phyloP scores from a whole-genome alignment of 441 rosid species.

The Syzygium malaccense region DNA sequence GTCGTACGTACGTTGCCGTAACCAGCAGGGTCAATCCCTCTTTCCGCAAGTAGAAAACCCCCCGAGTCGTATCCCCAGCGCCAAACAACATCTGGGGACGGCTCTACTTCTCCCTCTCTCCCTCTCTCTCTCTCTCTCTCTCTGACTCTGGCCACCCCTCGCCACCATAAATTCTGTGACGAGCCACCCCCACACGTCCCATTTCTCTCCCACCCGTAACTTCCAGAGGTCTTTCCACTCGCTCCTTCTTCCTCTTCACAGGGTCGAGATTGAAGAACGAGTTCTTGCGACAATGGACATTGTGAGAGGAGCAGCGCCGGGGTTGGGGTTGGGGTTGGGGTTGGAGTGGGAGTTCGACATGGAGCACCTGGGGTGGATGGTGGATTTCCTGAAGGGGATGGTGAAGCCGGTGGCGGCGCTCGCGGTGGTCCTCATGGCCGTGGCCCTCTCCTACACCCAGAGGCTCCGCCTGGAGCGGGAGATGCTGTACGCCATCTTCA shows the following conservation, averaged over 20 bases:
- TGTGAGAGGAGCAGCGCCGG: background rate
- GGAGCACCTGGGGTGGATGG: conserved; percentile 24
- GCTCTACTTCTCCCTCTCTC: background rate
- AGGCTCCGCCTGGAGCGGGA: conserved; percentile 64
- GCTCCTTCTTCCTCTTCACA: background rate
- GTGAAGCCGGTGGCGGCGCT: conserved; percentile 75
- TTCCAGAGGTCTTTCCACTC: background rate
- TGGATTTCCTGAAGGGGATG: conserved; percentile 55
- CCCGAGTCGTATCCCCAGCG: background rate
- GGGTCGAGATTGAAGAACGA: background rate
- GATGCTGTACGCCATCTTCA: conserved; percentile 60
- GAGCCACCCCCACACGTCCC: background rate
- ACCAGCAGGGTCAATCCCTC: background rate
- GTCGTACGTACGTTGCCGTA: background rate
- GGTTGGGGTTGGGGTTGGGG: background rate
- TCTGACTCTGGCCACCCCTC: background rate
- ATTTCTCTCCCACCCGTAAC: background rate
- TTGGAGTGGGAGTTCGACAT: background rate
- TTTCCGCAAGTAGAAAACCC: background rate
- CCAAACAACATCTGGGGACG: background rate
- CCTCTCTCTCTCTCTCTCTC: background rate
- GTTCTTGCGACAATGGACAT: background rate
- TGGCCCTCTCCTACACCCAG: conserved; percentile 44
- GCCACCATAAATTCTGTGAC: background rate
- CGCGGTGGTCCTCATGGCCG: conserved; percentile 67